Conservation (phyloP, 495 filamentous ascomycete genomes). For the Hypoxylon fragiforme region DNA sequence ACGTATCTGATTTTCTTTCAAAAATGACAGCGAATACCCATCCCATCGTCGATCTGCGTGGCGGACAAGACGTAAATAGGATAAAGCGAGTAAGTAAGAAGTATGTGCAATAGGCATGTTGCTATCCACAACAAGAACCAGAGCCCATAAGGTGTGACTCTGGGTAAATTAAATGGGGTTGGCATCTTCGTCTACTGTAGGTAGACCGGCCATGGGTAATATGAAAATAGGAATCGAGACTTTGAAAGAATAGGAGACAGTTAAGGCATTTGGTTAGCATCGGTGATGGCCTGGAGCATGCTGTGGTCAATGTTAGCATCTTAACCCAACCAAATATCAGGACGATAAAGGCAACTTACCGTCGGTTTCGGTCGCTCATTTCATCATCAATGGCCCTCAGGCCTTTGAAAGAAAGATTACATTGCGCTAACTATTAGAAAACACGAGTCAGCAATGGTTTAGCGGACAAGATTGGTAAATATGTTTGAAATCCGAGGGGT, state of each 20-base stretch:
- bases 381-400: constrained; percentile 53
- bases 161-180: neutral
- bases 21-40: constrained; percentile 12
- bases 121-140: neutral
- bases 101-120: constrained; percentile 5
- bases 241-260: neutral
- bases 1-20: neutral
- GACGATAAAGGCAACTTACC: constrained; percentile 21
- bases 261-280: neutral
- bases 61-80: neutral
- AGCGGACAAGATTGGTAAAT: neutral
- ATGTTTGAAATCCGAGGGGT: constrained; percentile 3
- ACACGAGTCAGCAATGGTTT: constrained; percentile 24
- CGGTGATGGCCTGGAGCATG: constrained; percentile 45
- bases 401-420: constrained; percentile 48
- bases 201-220: no score
- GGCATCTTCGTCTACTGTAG: neutral
- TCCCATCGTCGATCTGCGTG: neutral
- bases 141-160: neutral
- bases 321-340: neutral
- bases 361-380: constrained; percentile 49
- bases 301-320: constrained; percentile 23
- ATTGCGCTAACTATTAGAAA: constrained; percentile 52
- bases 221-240: neutral
- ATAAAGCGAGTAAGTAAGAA: neutral